These are phyloP conservation scores for Hapsidospora chrysogenum DNA, from an alignment of 495 filamentous ascomycete genomes.

Conservation along the genomic window DNA sequence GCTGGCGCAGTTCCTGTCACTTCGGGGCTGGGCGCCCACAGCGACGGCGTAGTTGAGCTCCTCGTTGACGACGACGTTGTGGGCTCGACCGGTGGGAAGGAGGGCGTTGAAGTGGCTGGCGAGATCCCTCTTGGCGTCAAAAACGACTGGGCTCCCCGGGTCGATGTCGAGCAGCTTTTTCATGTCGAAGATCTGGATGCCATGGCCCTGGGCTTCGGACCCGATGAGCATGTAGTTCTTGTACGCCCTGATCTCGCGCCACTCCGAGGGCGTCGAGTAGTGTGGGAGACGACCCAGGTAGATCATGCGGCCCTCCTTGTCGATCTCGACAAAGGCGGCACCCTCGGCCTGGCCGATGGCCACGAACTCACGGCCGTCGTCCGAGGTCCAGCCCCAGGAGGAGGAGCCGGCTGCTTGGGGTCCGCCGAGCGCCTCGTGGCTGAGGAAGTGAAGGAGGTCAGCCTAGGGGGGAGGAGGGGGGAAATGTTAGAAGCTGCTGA, in stretches of 20 bases:
- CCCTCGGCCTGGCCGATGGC: conserved; percentile 41
- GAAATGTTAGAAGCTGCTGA: too few relatives aligned
- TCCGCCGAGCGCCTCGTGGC: conserved; percentile 32
- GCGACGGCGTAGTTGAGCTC: conserved; percentile 23
- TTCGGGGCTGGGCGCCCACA: conserved; percentile 26
- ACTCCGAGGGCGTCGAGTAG: conserved; percentile 21
- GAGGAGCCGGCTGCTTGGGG: conserved; percentile 18
- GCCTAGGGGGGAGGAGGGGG: too few relatives aligned
- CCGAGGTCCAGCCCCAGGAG: conserved; percentile 38
- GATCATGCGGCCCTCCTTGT: conserved; percentile 26
- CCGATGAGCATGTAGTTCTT: conserved; percentile 31
- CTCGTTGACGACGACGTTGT: conserved; percentile 33
- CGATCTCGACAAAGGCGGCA: conserved; percentile 38
- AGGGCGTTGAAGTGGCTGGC: conserved; percentile 15
- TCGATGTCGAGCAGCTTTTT: conserved; percentile 16
- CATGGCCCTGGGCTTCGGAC: conserved; percentile 29
- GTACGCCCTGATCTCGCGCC: conserved; percentile 26
- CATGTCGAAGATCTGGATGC: conserved; percentile 38
- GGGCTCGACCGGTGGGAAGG: conserved; percentile 21
- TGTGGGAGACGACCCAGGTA: conserved; percentile 41
- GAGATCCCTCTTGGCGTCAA: conserved; percentile 14
- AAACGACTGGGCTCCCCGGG: conserved; percentile 11
- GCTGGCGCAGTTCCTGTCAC: conserved; percentile 13
- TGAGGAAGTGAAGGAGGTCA: conserved; percentile 37
- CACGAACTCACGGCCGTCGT: conserved; percentile 39